A percentile compares a stretch with the other conserved stretches of the same genome.
phyloP scores from a whole-genome alignment of 2,329 filamentous ascomycete species.

The Cylindrodendrum hubeiense region DNA sequence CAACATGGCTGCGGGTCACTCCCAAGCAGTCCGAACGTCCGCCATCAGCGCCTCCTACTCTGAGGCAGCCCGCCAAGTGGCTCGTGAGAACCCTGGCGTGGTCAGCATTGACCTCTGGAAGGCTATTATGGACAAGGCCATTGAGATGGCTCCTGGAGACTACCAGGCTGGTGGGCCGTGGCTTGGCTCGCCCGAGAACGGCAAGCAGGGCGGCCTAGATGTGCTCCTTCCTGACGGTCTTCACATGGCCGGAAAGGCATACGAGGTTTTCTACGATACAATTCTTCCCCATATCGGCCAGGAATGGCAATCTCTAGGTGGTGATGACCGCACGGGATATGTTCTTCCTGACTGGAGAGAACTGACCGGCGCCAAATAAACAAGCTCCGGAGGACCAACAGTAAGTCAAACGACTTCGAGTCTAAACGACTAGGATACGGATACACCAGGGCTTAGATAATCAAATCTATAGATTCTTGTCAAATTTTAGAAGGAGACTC shows the following conservation, averaged over 20 bases:
- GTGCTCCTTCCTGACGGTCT: slow-evolving; percentile 68
- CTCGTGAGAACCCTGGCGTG: slow-evolving; percentile 74
- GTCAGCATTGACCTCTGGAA: slow-evolving; percentile 84
- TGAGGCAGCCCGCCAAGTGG: slow-evolving; percentile 73
- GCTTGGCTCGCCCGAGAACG: slow-evolving; percentile 64
- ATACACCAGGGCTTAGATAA: neutral
- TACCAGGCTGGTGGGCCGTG: slow-evolving; percentile 61
- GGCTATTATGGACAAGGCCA: slow-evolving; percentile 79
- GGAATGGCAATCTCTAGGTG: slow-evolving; percentile 53
- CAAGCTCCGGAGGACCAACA: neutral
- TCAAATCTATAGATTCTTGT: no score
- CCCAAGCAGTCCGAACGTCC: slow-evolving; percentile 57
- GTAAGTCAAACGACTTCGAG: neutral
- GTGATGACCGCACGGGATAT: slow-evolving; percentile 54
- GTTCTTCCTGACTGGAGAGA: slow-evolving; percentile 64
- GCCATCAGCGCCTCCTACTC: slow-evolving; percentile 68
- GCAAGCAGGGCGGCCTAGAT: slow-evolving; percentile 64
- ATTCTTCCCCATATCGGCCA: slow-evolving; percentile 62
- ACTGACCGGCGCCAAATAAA: slow-evolving; percentile 23
- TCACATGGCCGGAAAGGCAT: slow-evolving; percentile 67
- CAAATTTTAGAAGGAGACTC: neutral
- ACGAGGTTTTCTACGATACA: slow-evolving; percentile 64
- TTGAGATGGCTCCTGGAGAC: slow-evolving; percentile 67
- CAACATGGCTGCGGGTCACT: slow-evolving; percentile 61
- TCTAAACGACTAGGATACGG: neutral